phyloP scores from a whole-genome alignment of 2,329 filamentous ascomycete species.

The Bipolaris victoriae region DNA sequence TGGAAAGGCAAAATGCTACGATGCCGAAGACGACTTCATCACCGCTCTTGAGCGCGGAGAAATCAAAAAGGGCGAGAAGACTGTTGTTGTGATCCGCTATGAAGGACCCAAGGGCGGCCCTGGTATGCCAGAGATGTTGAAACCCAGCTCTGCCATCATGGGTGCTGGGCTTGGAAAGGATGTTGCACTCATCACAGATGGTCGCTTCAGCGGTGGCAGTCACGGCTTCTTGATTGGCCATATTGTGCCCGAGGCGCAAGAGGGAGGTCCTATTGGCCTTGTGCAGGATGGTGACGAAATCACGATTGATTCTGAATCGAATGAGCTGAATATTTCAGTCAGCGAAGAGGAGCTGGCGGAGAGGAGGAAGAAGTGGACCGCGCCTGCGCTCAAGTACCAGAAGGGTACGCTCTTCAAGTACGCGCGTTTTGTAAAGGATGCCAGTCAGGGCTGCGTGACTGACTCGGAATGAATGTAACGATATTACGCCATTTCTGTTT shows the following conservation, averaged over 20 bases:
- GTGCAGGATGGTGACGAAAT: slow-evolving; percentile 82
- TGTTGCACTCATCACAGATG: slow-evolving; percentile 75
- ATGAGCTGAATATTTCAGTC: slow-evolving; percentile 69
- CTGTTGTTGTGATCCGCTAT: slow-evolving; percentile 76
- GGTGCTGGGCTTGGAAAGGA: slow-evolving; percentile 74
- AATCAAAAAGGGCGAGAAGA: slow-evolving; percentile 78
- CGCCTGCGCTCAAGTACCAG: slow-evolving; percentile 63
- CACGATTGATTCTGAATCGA: slow-evolving; percentile 80
- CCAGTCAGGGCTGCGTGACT: slow-evolving; percentile 65
- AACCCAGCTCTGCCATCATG: slow-evolving; percentile 75
- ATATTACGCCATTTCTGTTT: neutral
- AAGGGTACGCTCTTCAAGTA: slow-evolving; percentile 68
- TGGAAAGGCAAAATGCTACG: slow-evolving; percentile 73
- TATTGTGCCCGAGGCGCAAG: slow-evolving; percentile 85
- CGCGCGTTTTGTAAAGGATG: slow-evolving; percentile 61
- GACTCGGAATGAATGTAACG: slow-evolving; percentile 48
- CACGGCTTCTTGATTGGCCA: slow-evolving; percentile 90
- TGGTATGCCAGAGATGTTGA: slow-evolving; percentile 78
- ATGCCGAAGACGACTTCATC: slow-evolving; percentile 73
- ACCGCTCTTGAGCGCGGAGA: slow-evolving; percentile 69
- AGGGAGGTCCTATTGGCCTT: slow-evolving; percentile 82
- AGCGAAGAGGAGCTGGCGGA: slow-evolving; percentile 65
- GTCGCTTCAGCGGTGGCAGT: slow-evolving; percentile 78
- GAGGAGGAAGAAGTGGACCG: slow-evolving; percentile 58
- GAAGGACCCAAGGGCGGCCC: slow-evolving; percentile 75